Evolutionary conservation across 1,139 yeast genomes (phyloP), one percentile per base, ranked within the genome.

Genomic region (Geotrichum carabidarum): DNA sequence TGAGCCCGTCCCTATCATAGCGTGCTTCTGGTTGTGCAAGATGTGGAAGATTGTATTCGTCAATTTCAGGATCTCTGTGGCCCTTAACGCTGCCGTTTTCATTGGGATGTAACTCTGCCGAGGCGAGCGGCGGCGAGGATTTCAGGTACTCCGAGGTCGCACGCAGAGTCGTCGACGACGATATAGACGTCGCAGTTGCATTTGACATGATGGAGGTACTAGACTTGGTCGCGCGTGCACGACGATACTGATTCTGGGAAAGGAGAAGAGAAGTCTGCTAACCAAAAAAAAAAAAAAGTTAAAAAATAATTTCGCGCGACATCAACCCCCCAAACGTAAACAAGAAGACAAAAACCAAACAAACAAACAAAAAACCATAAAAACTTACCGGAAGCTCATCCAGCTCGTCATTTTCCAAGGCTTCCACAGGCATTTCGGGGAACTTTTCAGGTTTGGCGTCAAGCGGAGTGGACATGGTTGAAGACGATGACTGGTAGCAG

Each of bases 91-190:
- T 22, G 27, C 27, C 27, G 27, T 22, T 22, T 22, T 38, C 43
- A 38, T 38, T 15, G 12, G 27, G 27, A 5, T 22, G 27, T 22
- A 9, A 6, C 35, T 30, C 36, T 11, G 48, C 14, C 17, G 30
- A 34, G n/a, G 15, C 11, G 6, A 32, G 15, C 14, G 49, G 34
- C 9, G 49, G 27, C 3, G 27, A 30, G 9, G 36, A 6, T 31
- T 36, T 36, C 8, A 30, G 36, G 18, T 45, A 34, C 14, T 45
- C 49, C 2, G 38, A 30, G 31, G 15, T 22, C 12, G 49, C 41
- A 7, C 49, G 49, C 18, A 45, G 49, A 17, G 49, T 45, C 2
- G 49, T 45, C 9, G 42, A 15, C 8, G 49, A 45, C 5, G 49
- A 45, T 8, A 34, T 14, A 14, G 48, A 32, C 5, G 40, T 15